Conservation (phyloP, 495 filamentous ascomycete species). For the Talaromyces ruber region DNA sequence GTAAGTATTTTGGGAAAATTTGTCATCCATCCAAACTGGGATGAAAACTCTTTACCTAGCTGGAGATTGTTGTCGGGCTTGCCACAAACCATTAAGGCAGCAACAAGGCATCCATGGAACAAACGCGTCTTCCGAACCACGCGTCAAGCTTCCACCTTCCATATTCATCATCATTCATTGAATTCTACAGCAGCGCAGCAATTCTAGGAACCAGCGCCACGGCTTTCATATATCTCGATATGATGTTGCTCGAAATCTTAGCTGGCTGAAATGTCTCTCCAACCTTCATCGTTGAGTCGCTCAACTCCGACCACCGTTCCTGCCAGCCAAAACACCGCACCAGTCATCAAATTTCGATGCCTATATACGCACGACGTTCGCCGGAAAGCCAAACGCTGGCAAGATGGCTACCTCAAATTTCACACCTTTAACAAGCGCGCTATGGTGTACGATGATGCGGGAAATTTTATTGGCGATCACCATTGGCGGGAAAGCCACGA, state of each 20-base stretch:
- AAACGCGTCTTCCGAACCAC: background rate
- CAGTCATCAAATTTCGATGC: constrained; percentile 71
- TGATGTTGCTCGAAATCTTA: background rate
- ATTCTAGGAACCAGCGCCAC: background rate
- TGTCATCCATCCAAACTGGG: background rate
- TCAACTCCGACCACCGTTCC: background rate
- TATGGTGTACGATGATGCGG: constrained; percentile 79
- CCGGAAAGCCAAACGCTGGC: constrained; percentile 85
- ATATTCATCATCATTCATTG: background rate
- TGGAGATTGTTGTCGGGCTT: background rate
- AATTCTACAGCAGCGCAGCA: background rate
- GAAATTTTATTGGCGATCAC: constrained; percentile 76
- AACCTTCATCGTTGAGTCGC: background rate
- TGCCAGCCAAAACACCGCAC: constrained; percentile 57
- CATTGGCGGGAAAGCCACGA: constrained; percentile 65
- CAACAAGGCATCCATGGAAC: background rate
- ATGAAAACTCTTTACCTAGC: too few relatives aligned
- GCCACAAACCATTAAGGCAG: background rate
- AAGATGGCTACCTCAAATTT: constrained; percentile 79
- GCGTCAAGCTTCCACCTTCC: background rate
- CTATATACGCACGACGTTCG: constrained; percentile 79
- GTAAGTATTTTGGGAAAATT: too few relatives aligned
- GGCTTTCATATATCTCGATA: background rate
- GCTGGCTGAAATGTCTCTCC: constrained; percentile 5
- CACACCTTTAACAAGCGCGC: constrained; percentile 87